phyloP scores from a whole-genome alignment of 352 stramenopile species.

The Globisporangium mamillatum region DNA sequence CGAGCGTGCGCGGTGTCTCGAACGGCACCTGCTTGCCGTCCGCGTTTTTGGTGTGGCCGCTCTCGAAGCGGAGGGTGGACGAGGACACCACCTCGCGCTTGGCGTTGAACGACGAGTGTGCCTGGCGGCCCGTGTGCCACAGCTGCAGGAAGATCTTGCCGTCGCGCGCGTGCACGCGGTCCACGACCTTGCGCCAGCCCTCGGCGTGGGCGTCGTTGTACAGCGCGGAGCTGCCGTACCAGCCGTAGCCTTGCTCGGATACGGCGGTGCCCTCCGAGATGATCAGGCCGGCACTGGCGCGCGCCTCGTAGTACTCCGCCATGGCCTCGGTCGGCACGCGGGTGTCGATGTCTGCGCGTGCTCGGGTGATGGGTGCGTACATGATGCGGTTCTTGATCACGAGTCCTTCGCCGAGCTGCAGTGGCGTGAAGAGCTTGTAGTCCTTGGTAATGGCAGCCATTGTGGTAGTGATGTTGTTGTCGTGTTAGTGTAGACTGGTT shows the following conservation, averaged over 20 bases:
- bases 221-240: not conserved
- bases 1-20: not conserved
- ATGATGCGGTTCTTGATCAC: slow-evolving; percentile 1
- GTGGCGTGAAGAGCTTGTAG: not conserved
- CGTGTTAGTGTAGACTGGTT: too few relatives aligned
- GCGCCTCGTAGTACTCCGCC: not conserved
- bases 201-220: not conserved
- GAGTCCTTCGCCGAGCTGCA: not conserved
- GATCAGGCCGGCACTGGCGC: not conserved
- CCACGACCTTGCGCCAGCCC: not conserved
- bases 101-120: not conserved
- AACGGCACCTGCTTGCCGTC: not conserved
- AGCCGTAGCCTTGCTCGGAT: not conserved
- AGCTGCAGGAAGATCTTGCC: not conserved
- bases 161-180: not conserved
- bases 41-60: not conserved
- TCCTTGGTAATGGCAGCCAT: not conserved
- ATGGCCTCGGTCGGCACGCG: not conserved
- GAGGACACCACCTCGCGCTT: not conserved
- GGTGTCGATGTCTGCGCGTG: not conserved
- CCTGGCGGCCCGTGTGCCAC: not conserved
- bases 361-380: not conserved
- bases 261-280: not conserved
- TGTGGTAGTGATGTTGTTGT: not conserved
- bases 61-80: not conserved